phyloP scores from a whole-genome alignment of 441 rosid species.

The Capsella rubella region DNA sequence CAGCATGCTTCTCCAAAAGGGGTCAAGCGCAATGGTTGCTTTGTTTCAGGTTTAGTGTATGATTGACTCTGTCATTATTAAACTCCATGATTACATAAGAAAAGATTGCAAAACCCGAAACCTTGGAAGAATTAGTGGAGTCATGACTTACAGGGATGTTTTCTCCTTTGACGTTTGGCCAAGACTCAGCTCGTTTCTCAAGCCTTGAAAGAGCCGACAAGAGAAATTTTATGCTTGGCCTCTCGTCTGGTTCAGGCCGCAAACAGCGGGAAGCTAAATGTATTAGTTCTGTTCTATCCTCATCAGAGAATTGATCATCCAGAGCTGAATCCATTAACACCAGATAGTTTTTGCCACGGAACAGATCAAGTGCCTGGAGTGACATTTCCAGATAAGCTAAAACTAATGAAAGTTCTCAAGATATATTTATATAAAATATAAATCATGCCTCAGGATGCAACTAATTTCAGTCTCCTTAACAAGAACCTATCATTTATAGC shows the following conservation, averaged over 20 bases:
- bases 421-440: not conserved
- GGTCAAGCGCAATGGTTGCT: slow-evolving; percentile 55
- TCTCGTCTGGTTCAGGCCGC: slow-evolving; percentile 70
- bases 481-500: slow-evolving; percentile 10
- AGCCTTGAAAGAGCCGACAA: slow-evolving; percentile 76
- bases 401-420: not conserved
- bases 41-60: slow-evolving; percentile 46
- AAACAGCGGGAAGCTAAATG: slow-evolving; percentile 71
- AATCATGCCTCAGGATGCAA: slow-evolving; percentile 18
- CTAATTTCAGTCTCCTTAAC: slow-evolving; percentile 18
- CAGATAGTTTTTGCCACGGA: slow-evolving; percentile 71
- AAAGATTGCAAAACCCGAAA: slow-evolving; percentile 15
- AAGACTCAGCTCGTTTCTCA: slow-evolving; percentile 88
- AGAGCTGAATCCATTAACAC: slow-evolving; percentile 78
- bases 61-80: slow-evolving; percentile 67
- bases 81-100: slow-evolving; percentile 23
- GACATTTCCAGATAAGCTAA: not conserved
- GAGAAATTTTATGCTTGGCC: slow-evolving; percentile 71
- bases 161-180: slow-evolving; percentile 42
- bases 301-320: slow-evolving; percentile 75
- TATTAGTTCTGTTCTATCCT: slow-evolving; percentile 72
- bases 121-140: slow-evolving; percentile 18
- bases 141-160: slow-evolving; percentile 39
- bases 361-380: slow-evolving; percentile 75
- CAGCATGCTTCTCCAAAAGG: slow-evolving; percentile 92